phyloP scores from a whole-genome alignment of 768 basidiomycete genomes.

The Collybia sordida region DNA sequence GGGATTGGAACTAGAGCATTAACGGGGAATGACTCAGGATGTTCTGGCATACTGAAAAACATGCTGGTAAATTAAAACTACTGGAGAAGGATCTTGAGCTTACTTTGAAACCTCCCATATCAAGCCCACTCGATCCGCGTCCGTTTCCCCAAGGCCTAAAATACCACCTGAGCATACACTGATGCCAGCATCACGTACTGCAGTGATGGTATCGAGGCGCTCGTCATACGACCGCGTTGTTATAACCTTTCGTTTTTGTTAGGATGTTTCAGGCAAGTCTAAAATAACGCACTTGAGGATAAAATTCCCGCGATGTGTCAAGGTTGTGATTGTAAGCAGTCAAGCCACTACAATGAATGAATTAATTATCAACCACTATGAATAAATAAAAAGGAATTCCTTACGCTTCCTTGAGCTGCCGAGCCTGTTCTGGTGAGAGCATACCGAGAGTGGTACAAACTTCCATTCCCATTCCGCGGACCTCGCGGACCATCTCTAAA shows the following conservation, averaged over 20 bases:
- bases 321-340: slow-evolving; percentile 99
- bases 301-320: slow-evolving; percentile 96
- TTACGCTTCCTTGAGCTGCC: slow-evolving; percentile 89
- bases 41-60: slow-evolving; percentile 76
- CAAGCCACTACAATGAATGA: slow-evolving; percentile 58
- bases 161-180: slow-evolving; percentile 98
- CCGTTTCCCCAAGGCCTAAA: slow-evolving; percentile 89
- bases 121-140: slow-evolving; percentile 86
- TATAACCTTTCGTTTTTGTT: slow-evolving; percentile 64
- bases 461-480: slow-evolving; percentile 97
- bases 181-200: slow-evolving; percentile 93
- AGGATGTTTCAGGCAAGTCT: not conserved
- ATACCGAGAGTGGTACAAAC: slow-evolving; percentile 99
- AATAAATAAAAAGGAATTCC: slow-evolving; percentile 22
- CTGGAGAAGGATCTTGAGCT: slow-evolving; percentile 23
- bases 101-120: slow-evolving; percentile 94
- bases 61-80: slow-evolving; percentile 12
- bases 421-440: slow-evolving; percentile 91
- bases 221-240: slow-evolving; percentile 95
- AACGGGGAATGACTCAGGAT: slow-evolving; percentile 98
- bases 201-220: slow-evolving; percentile 82
- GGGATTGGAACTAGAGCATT: slow-evolving; percentile 96
- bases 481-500: slow-evolving; percentile 85
- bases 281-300: slow-evolving; percentile 66
- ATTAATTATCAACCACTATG: slow-evolving; percentile 1